Percentiles rank a stretch among this genome's conserved stretches.
These are phyloP conservation scores for Rhodomyrtus tomentosa DNA, from an alignment of 345 rosid species.

Conservation along the genomic window DNA sequence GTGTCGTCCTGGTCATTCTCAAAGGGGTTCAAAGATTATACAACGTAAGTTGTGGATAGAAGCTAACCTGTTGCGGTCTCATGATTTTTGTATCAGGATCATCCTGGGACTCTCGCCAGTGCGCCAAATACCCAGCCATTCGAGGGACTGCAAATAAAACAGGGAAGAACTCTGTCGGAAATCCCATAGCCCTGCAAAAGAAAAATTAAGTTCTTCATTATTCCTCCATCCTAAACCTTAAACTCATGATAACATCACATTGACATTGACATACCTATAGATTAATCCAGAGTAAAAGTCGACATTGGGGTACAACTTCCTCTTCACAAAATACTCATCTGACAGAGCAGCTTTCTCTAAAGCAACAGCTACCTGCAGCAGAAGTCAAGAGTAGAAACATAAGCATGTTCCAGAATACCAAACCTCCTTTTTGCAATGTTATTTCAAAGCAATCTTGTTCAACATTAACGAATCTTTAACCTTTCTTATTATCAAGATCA, in stretches of 20 bases:
- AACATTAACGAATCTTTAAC: neutral
- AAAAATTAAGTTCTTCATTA: neutral
- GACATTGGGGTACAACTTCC: conserved; percentile 93
- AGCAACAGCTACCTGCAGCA: conserved; percentile 78
- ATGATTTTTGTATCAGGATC: conserved; percentile 97
- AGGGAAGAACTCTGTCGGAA: conserved; percentile 92
- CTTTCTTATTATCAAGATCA: neutral
- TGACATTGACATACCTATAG: conserved; percentile 42
- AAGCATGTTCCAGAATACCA: neutral
- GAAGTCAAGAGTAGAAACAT: neutral
- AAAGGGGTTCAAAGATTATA: neutral
- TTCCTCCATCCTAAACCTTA: neutral
- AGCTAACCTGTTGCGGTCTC: conserved; percentile 89
- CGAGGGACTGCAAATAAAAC: conserved; percentile 92
- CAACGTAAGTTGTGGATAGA: neutral
- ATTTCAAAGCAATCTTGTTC: neutral
- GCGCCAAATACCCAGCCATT: conserved; percentile 96
- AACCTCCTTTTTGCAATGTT: neutral
- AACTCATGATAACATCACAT: neutral
- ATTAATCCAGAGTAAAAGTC: conserved; percentile 98
- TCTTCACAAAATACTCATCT: conserved; percentile 81
- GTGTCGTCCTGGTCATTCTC: neutral
- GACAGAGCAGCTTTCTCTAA: conserved; percentile 95
- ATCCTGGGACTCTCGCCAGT: conserved; percentile 93
- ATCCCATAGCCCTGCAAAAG: conserved; percentile 81